Conservation (phyloP, 768 basidiomycete species). For the Panellus pusillus region DNA sequence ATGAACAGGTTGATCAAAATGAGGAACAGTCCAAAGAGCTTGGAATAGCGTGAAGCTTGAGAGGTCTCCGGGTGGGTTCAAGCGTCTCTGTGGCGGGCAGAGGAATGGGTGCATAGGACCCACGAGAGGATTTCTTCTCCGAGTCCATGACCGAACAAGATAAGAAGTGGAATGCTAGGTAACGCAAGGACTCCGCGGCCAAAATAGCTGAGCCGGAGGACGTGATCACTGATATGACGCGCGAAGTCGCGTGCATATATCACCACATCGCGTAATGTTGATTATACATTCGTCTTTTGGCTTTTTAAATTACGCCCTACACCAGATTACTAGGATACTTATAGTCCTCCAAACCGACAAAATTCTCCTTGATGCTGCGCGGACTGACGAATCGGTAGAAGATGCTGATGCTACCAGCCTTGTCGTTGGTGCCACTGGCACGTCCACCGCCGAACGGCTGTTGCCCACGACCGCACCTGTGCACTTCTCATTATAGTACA, state of each 20-base stretch:
- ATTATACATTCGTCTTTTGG: background rate
- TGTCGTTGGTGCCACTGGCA: conserved; percentile 95
- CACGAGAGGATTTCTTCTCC: conserved; percentile 10
- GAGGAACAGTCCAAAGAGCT: conserved; percentile 8
- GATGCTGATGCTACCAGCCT: conserved; percentile 81
- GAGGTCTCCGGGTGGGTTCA: conserved; percentile 4
- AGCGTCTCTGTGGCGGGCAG: conserved; percentile 14
- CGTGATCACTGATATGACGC: no score
- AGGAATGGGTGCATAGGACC: conserved; percentile 12
- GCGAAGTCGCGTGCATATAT: background rate
- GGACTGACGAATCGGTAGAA: conserved; percentile 81
- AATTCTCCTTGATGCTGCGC: conserved; percentile 97
- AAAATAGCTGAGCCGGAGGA: background rate
- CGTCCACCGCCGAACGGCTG: conserved; percentile 97
- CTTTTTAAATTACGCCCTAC: conserved; percentile 29
- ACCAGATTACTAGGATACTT: conserved; percentile 85
- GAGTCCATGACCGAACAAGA: conserved; percentile 7
- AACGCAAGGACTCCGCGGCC: background rate
- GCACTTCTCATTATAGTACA: conserved; percentile 98
- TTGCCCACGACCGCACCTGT: conserved; percentile 96
- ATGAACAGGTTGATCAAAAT: conserved; percentile 5
- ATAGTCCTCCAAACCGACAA: conserved; percentile 79
- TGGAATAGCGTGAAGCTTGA: conserved; percentile 5
- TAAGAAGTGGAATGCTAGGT: background rate
- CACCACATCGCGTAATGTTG: background rate